These are phyloP conservation scores for Hygrophoropsis aurantiaca DNA, from an alignment of 768 basidiomycete genomes.

Conservation along the genomic window DNA sequence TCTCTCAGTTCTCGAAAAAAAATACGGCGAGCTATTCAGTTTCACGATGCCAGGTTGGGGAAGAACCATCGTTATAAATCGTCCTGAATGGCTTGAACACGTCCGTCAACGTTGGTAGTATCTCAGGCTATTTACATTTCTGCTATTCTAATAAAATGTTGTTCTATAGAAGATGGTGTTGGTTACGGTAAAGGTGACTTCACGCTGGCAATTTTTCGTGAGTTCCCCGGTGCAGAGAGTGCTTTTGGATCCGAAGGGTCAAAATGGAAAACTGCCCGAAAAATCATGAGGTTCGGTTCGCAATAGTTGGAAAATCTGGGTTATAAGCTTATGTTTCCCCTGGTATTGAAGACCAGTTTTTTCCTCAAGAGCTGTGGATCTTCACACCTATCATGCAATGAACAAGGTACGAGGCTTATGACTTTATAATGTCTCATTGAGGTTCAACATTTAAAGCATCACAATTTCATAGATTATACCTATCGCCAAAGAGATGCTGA, in stretches of 20 bases:
- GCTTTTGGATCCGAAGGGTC: not conserved
- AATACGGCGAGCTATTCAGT: conserved; percentile 14
- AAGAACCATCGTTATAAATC: conserved; percentile 13
- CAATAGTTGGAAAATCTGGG: too few relatives aligned
- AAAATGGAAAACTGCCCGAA: not conserved
- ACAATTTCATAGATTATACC: not conserved
- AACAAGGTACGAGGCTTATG: too few relatives aligned
- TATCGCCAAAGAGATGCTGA: not conserved
- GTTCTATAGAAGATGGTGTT: conserved; percentile 1
- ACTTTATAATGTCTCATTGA: too few relatives aligned
- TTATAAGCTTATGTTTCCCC: too few relatives aligned
- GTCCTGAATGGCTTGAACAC: conserved; percentile 18
- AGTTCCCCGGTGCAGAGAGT: not conserved
- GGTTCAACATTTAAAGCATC: not conserved
- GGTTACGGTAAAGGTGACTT: not conserved
- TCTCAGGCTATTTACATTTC: not conserved
- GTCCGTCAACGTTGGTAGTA: conserved; percentile 7
- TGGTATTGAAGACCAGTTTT: too few relatives aligned
- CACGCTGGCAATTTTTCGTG: not conserved
- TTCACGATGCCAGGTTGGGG: conserved; percentile 15
- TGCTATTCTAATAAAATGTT: not conserved
- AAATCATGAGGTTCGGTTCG: not conserved
- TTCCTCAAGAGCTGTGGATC: too few relatives aligned
- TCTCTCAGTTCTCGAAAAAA: not conserved
- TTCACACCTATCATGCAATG: too few relatives aligned